Conservation (phyloP, 192 early-diverging fungal species). For the Mortierella claussenii region DNA sequence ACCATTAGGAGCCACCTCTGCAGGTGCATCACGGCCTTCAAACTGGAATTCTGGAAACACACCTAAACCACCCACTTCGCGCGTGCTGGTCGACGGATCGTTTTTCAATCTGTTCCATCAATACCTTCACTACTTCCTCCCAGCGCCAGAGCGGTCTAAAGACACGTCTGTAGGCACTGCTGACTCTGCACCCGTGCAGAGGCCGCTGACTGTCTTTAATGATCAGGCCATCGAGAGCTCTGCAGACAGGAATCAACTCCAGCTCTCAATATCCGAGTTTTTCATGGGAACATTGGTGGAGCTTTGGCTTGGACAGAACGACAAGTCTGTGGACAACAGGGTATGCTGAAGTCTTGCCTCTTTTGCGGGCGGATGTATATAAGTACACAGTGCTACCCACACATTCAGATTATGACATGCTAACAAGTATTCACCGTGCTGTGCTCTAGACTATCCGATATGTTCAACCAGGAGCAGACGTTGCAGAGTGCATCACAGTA, state of each 20-base stretch:
- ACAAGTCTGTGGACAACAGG: slow-evolving; percentile 33
- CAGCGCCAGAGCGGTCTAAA: slow-evolving; percentile 18
- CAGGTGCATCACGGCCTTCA: slow-evolving; percentile 7
- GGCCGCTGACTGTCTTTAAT: slow-evolving; percentile 23
- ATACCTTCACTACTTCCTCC: slow-evolving; percentile 46
- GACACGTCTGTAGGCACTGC: background rate
- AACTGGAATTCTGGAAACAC: slow-evolving; percentile 21
- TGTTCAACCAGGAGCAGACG: slow-evolving; percentile 36
- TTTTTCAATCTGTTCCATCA: slow-evolving; percentile 44
- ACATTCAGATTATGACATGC: no score
- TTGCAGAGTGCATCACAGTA: slow-evolving; percentile 34
- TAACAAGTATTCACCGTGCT: no score
- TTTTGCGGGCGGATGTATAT: no score
- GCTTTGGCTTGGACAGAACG: slow-evolving; percentile 49
- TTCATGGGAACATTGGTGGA: slow-evolving; percentile 45
- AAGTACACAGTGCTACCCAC: no score
- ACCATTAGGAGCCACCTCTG: background rate
- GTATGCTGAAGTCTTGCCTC: no score
- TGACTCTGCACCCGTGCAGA: background rate
- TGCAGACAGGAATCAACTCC: slow-evolving; percentile 25
- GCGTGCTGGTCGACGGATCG: slow-evolving; percentile 39
- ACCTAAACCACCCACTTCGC: slow-evolving; percentile 16
- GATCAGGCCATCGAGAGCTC: slow-evolving; percentile 36
- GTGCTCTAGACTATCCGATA: slow-evolving; percentile 28
- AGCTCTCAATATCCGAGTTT: slow-evolving; percentile 44